phyloP scores from a whole-genome alignment of 2,329 filamentous ascomycete genomes.

The Malbranchea zuffiana region DNA sequence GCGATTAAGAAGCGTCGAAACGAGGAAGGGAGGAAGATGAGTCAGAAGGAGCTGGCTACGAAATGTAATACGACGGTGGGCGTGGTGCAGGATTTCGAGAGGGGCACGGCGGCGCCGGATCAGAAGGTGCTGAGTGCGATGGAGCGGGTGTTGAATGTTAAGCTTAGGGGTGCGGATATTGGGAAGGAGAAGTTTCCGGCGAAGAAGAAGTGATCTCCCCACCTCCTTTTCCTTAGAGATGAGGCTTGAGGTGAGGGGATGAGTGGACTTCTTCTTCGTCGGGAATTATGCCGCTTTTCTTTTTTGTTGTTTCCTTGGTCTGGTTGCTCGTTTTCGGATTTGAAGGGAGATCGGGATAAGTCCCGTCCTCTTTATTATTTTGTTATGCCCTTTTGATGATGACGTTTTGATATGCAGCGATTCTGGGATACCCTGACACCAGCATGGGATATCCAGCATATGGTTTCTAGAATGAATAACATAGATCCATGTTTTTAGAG shows the following conservation, averaged over 20 bases:
- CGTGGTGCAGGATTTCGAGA: constrained; percentile 76
- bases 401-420: too few species aligned
- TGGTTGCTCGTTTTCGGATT: neutral
- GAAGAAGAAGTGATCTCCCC: constrained; percentile 43
- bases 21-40: constrained; percentile 86
- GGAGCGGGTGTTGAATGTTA: constrained; percentile 77
- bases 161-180: constrained; percentile 76
- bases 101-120: constrained; percentile 64
- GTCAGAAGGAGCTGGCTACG: constrained; percentile 75
- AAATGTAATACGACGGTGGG: constrained; percentile 79
- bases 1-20: constrained; percentile 71
- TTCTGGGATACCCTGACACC: too few species aligned
- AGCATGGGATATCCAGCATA: too few species aligned
- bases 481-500: too few species aligned
- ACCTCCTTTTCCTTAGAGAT: neutral
- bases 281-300: neutral
- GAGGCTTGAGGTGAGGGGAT: neutral
- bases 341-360: too few species aligned
- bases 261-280: constrained; percentile 8
- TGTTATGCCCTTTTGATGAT: too few species aligned
- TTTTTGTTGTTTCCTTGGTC: neutral
- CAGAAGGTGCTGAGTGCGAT: constrained; percentile 69
- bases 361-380: too few species aligned
- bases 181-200: constrained; percentile 72
- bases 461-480: too few species aligned